Conservation (phyloP, 768 basidiomycete species). For the Lactarius quietus region DNA sequence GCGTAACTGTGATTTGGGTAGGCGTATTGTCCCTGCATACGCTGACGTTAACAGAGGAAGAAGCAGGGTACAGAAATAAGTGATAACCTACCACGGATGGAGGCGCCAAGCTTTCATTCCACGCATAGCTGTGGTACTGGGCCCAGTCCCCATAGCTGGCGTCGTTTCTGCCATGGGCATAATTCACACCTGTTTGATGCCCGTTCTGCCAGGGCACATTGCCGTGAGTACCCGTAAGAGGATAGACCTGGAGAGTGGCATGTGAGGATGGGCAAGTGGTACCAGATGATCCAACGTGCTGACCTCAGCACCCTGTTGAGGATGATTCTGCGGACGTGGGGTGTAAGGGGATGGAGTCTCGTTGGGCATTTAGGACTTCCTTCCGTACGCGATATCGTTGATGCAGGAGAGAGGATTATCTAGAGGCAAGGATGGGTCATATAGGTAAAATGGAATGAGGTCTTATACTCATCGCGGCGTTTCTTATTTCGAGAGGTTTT, state of each 20-base stretch:
- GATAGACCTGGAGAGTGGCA: neutral
- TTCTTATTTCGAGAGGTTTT: too few species aligned
- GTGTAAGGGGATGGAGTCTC: neutral
- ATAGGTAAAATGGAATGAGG: too few species aligned
- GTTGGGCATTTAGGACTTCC: too few species aligned
- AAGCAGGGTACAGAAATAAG: neutral
- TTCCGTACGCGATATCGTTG: too few species aligned
- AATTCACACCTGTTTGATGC: too few species aligned
- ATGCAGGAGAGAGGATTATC: too few species aligned
- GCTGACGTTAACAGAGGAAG: too few species aligned
- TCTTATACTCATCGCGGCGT: too few species aligned
- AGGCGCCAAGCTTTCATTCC: neutral
- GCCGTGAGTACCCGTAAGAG: neutral
- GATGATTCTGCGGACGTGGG: neutral
- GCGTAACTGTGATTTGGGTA: neutral
- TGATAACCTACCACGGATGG: neutral
- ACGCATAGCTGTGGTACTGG: neutral
- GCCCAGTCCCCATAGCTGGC: neutral
- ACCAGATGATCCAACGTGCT: neutral
- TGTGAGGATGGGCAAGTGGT: neutral
- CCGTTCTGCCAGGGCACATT: neutral
- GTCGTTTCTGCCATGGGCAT: neutral
- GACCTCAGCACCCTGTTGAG: neutral
- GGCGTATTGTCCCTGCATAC: too few species aligned
- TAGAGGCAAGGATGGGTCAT: too few species aligned